Conservation (phyloP, 805 yeast genomes). For the Saccharomyces mikatae region DNA sequence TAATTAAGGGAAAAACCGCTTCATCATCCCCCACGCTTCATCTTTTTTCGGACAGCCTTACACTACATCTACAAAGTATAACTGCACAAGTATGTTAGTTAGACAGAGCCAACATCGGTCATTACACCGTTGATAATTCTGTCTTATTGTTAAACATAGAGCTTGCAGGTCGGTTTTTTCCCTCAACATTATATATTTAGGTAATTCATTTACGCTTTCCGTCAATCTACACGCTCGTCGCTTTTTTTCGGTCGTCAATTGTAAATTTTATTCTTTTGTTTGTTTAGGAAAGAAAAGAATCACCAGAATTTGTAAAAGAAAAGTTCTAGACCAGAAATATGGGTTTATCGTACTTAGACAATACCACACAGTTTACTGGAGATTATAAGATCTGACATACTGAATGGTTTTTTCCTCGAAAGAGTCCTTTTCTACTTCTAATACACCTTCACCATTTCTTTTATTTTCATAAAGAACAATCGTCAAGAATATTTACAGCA, state of each 20-base stretch:
- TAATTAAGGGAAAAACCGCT: background rate
- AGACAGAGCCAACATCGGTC: background rate
- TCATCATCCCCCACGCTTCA: background rate
- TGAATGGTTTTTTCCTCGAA: background rate
- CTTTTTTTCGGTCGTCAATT: background rate
- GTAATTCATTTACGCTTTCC: background rate
- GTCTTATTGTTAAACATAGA: background rate
- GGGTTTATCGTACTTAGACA: background rate
- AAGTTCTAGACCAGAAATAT: background rate
- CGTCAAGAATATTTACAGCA: background rate
- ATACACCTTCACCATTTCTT: background rate
- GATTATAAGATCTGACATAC: background rate
- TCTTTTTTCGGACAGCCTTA: background rate
- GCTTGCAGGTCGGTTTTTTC: background rate
- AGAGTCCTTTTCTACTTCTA: background rate
- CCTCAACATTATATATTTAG: background rate
- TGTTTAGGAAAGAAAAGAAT: background rate
- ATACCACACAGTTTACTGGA: background rate
- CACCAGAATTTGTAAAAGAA: background rate
- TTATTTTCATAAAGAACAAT: background rate
- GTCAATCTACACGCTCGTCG: background rate
- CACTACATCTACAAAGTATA: background rate
- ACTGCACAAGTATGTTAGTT: background rate
- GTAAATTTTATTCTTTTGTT: background rate
- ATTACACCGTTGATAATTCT: background rate